Percentiles rank a stretch among this genome's conserved stretches.
phyloP scores from a whole-genome alignment of 768 basidiomycete species.

The Plicaturopsis crispa region DNA sequence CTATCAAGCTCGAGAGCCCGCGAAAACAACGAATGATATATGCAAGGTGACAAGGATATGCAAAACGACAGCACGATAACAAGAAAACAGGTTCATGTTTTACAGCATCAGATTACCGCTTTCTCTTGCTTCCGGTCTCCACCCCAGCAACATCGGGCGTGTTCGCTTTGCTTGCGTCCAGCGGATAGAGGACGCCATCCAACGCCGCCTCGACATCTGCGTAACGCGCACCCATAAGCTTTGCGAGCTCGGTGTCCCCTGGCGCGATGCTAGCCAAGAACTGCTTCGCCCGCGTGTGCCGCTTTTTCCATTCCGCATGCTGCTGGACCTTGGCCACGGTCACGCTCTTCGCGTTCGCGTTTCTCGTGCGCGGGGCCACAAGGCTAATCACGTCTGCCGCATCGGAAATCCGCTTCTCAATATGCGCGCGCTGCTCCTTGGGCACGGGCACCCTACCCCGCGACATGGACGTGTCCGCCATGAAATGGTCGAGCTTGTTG shows the following conservation, averaged over 20 bases:
- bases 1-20: no score
- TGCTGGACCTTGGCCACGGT: conserved; percentile 19
- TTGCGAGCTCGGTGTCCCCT: conserved; percentile 15
- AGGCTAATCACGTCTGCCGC: conserved; percentile 18
- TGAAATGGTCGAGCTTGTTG: conserved; percentile 18
- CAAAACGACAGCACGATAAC: no score
- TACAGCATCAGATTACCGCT: no score
- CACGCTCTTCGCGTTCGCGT: conserved; percentile 19
- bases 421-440: conserved; percentile 16
- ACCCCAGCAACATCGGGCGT: no score
- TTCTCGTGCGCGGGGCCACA: conserved; percentile 15
- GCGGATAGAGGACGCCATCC: no score
- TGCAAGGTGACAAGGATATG: no score
- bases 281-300: conserved; percentile 14
- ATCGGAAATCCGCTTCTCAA: conserved; percentile 12
- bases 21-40: no score
- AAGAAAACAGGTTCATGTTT: no score
- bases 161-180: no score
- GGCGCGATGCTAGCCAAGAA: conserved; percentile 23
- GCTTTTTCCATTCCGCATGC: conserved; percentile 13
- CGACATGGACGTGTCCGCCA: conserved; percentile 11
- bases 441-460: conserved; percentile 12
- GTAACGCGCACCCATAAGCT: conserved; percentile 24
- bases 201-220: conserved; percentile 22
- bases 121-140: no score